Percentiles rank a stretch among this genome's conserved stretches.
These are phyloP conservation scores for Erigeron canadensis DNA, from an alignment of 129 eudicot species.

Conservation along the genomic window DNA sequence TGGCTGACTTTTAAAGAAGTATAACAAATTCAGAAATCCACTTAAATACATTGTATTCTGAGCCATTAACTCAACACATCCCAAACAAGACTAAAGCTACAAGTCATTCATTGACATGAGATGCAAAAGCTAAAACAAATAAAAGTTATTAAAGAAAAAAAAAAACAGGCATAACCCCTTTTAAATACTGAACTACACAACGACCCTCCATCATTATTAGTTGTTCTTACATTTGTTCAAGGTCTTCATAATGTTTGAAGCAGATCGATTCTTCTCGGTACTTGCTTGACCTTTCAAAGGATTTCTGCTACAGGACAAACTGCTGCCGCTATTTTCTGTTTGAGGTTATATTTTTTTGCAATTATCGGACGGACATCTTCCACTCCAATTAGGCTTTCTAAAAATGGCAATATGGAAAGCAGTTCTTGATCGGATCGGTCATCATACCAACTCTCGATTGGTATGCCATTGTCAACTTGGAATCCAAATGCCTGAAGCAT, in stretches of 20 bases:
- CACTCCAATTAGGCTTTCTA: slow-evolving; percentile 81
- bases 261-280: slow-evolving; percentile 5
- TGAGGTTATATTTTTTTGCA: slow-evolving; percentile 64
- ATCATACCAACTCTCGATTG: slow-evolving; percentile 98
- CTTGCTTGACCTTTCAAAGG: slow-evolving; percentile 36
- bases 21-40: neutral
- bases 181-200: slow-evolving; percentile 23
- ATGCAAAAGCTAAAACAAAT: slow-evolving; percentile 27
- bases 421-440: slow-evolving; percentile 79
- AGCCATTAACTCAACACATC: slow-evolving; percentile 32
- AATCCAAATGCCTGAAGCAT: slow-evolving; percentile 89
- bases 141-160: slow-evolving; percentile 8
- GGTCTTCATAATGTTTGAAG: slow-evolving; percentile 11
- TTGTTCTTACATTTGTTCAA: slow-evolving; percentile 11
- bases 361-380: slow-evolving; percentile 91
- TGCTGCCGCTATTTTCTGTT: slow-evolving; percentile 74
- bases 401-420: slow-evolving; percentile 66
- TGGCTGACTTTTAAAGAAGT: neutral
- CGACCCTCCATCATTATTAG: slow-evolving; percentile 17
- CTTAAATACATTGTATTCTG: slow-evolving; percentile 25
- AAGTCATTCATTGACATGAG: slow-evolving; percentile 35
- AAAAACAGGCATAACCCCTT: slow-evolving; percentile 1
- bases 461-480: slow-evolving; percentile 98
- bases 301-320: slow-evolving; percentile 55
- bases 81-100: slow-evolving; percentile 36